phyloP scores from a whole-genome alignment of 78 protist genomes.

The Tieghemostelium lacteum region DNA sequence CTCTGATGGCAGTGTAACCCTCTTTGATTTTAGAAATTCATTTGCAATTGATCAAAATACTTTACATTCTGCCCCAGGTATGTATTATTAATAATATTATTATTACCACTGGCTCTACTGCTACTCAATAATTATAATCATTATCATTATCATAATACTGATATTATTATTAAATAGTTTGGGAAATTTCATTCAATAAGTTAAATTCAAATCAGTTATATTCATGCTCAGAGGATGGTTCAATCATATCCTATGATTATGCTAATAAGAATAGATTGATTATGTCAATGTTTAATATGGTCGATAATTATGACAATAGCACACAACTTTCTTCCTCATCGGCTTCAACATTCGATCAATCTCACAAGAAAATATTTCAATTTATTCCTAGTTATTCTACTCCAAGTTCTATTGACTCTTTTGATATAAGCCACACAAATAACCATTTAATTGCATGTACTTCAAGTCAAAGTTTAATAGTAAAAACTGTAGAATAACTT shows the following conservation, averaged over 20 bases:
- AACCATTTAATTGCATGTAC: constrained; percentile 27
- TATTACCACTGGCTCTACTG: neutral
- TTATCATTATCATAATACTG: neutral
- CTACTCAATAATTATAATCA: neutral
- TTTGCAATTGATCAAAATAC: constrained; percentile 71
- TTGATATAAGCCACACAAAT: constrained; percentile 22
- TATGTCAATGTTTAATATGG: neutral
- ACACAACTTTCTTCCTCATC: neutral
- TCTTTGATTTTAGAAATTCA: constrained; percentile 54
- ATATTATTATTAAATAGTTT: constrained; percentile 11
- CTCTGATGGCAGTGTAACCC: constrained; percentile 53
- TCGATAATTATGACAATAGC: too few species aligned
- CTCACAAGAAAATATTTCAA: constrained; percentile 3
- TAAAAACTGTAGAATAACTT: too few species aligned
- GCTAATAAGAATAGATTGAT: constrained; percentile 17
- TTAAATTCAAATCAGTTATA: constrained; percentile 53
- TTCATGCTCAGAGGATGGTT: constrained; percentile 75
- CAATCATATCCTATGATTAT: constrained; percentile 36
- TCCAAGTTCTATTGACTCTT: constrained; percentile 41
- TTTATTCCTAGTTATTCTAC: constrained; percentile 1
- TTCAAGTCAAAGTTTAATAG: constrained; percentile 39
- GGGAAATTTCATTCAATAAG: constrained; percentile 66
- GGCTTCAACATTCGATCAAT: constrained; percentile 57
- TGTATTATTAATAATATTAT: neutral
- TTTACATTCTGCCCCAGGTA: constrained; percentile 47